Evolutionary conservation across 805 yeast genomes (phyloP), one percentile per base, ranked within the genome.

Genomic region (Yamadazyma tumulicola): DNA sequence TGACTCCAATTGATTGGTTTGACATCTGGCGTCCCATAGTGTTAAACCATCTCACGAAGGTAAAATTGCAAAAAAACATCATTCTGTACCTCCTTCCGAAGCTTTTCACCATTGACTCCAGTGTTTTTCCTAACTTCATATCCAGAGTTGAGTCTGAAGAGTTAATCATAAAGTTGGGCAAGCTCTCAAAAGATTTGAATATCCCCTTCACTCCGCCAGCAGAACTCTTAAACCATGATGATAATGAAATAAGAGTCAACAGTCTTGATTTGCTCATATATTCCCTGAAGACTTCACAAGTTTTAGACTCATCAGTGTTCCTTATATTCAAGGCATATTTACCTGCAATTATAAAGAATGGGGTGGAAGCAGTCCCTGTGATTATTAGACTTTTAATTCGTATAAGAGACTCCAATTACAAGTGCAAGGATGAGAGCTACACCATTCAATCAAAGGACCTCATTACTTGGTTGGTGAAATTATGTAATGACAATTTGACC

Each of bases 381-480:
- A 76, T 85, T 33, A 65, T 68, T 18, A 76, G 71, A 37, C 79
- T 88, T 43, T 51, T 86, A 9, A 55, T 69, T 6, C 66, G 96
- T 45, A 56, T 85, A 12, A 70, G 84, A 44, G 93, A 82, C 34
- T 83, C 89, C 0, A 58, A 81, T 1, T 78, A 81, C 52, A 72
- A 14, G 39, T 32, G 59, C 65, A 13, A 13, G 7, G 38, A 44
- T 6, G 35, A 7, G 11, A 18, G 32, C 4, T 4, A 10, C n/a
- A 26, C 27, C 1, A 14, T n/a, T 15, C 23, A 31, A 6, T 19
- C 31, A 10, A 14, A 20, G 42, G 6, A 54, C 33, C 75, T 69
- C 52, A 61, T 22, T 47, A 30, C 12, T 41, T 78, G 36, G 59
- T 62, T 34, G 81, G 86, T 7, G 79, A 81, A 2, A 73, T 7